Evolutionary conservation across 441 rosid genomes (phyloP).

Genomic region (Populus hybrid): DNA sequence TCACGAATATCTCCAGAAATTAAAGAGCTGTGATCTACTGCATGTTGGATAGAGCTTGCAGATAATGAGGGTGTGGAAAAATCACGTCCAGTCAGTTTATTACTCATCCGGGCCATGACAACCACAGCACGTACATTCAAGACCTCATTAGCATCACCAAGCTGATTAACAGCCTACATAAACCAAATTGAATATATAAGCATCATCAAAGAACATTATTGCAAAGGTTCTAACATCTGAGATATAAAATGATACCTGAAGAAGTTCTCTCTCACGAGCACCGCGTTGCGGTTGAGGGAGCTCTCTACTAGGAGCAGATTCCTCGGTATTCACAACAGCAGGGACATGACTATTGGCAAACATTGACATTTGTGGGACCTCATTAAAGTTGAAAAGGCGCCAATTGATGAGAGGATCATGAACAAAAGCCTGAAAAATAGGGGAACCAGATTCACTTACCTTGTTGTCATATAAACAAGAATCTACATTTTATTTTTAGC

Average conservation of each 20-base stretch:
- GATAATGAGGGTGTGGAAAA: constrained; percentile 60
- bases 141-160: constrained; percentile 98
- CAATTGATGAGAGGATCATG: constrained; percentile 99
- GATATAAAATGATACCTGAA: constrained; percentile 55
- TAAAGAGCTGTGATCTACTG: constrained; percentile 65
- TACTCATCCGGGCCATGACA: constrained; percentile 95
- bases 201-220: constrained; percentile 2
- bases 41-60: constrained; percentile 43
- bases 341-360: constrained; percentile 53
- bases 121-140: constrained; percentile 91
- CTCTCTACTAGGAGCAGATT: constrained; percentile 57
- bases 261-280: constrained; percentile 95
- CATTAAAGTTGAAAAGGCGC: constrained; percentile 99
- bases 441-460: neutral
- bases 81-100: constrained; percentile 96
- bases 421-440: constrained; percentile 75
- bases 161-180: constrained; percentile 91
- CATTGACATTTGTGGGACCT: constrained; percentile 89
- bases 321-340: constrained; percentile 66
- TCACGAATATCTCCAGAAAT: constrained; percentile 79
- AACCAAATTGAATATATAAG: constrained; percentile 8
- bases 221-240: neutral
- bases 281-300: constrained; percentile 93
- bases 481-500: neutral
- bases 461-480: neutral